Conservation (phyloP, 2,329 filamentous ascomycete species). For the Calonectria naviculata region DNA sequence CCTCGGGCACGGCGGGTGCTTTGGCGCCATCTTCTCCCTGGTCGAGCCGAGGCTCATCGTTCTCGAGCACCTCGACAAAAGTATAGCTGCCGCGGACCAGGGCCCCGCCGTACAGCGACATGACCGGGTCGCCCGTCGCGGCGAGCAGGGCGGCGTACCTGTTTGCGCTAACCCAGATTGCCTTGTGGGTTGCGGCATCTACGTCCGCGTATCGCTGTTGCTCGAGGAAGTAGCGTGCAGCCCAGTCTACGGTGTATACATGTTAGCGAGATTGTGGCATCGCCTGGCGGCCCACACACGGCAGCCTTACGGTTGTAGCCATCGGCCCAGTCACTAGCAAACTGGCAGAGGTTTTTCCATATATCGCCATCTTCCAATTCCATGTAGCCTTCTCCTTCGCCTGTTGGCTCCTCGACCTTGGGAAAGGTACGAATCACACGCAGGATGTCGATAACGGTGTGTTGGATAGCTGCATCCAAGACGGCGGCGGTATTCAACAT, state of each 20-base stretch:
- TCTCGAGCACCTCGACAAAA: background rate
- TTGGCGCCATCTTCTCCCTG: background rate
- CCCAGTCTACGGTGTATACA: background rate
- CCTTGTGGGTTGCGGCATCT: background rate
- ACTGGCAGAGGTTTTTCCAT: constrained; percentile 15
- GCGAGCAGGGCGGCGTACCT: constrained; percentile 13
- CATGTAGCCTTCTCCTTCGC: constrained; percentile 13
- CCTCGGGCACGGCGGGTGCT: constrained; percentile 1
- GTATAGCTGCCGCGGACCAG: constrained; percentile 8
- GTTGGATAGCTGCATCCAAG: background rate
- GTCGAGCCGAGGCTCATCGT: background rate
- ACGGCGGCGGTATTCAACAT: constrained; percentile 18
- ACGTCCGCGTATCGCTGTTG: background rate
- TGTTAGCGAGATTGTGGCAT: background rate
- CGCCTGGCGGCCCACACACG: too few relatives aligned
- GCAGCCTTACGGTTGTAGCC: constrained; percentile 9
- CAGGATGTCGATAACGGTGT: constrained; percentile 11
- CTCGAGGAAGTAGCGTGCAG: background rate
- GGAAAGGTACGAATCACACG: constrained; percentile 5
- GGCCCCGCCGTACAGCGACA: constrained; percentile 10
- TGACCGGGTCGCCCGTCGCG: background rate
- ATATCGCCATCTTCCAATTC: constrained; percentile 13
- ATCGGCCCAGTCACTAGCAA: constrained; percentile 15
- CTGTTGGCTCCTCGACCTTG: background rate
- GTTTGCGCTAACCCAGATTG: constrained; percentile 14